Conservation (phyloP, 1,284 basidiomycete species). For the Wolfiporia cocos region DNA sequence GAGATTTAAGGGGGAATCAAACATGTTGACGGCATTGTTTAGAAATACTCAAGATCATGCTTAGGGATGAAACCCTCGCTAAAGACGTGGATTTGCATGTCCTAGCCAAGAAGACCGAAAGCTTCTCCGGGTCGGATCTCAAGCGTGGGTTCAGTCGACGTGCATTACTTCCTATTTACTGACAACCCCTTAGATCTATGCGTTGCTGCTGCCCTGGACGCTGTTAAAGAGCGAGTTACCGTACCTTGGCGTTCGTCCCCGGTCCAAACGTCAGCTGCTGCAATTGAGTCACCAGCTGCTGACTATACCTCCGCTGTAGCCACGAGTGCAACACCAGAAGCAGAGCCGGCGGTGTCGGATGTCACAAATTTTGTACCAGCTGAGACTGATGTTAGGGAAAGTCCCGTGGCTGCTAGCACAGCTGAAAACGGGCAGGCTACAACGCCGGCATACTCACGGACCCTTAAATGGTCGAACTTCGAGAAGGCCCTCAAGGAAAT, state of each 20-base stretch:
- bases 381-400: not conserved
- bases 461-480: conserved; percentile 63
- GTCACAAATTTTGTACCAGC: not conserved
- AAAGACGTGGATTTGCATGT: conserved; percentile 58
- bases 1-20: not conserved
- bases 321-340: too few relatives aligned
- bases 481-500: conserved; percentile 80
- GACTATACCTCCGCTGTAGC: too few relatives aligned
- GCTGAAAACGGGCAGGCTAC: not conserved
- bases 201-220: conserved; percentile 83
- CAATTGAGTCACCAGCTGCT: too few relatives aligned
- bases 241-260: conserved; percentile 56
- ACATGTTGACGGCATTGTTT: not conserved
- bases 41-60: conserved; percentile 83
- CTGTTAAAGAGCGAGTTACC: conserved; percentile 77
- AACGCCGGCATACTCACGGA: conserved; percentile 23
- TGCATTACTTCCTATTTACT: not conserved
- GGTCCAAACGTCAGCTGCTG: too few relatives aligned
- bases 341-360: too few relatives aligned
- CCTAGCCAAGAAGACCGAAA: conserved; percentile 73
- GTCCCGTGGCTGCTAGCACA: not conserved
- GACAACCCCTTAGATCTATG: conserved; percentile 61
- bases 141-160: conserved; percentile 60
- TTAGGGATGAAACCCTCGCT: conserved; percentile 71
- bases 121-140: conserved; percentile 90